Base-by-base conservation (phyloP, 257 asterid genomes). In the Plantago ovata region DNA sequence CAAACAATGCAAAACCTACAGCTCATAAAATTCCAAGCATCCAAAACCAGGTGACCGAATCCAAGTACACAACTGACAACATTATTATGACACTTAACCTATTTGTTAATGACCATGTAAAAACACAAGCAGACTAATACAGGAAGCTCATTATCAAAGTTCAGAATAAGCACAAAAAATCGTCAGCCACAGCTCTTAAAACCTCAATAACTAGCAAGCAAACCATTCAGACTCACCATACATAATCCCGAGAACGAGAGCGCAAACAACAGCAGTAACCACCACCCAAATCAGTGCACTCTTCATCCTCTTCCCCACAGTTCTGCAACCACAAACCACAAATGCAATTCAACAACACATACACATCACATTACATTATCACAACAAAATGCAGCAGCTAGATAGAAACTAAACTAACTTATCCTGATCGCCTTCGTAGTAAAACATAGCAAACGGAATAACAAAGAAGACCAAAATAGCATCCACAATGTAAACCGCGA, bases 401-500 rank as follows among this genome's bases (percentile, higher is more conserved):
- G n/a, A 18, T 0, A 3, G 9, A 61, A 3, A 20, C 19, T 33
- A 38, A 52, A 89, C 36, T 28, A 6, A 28, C 97, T 89, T 93
- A 68, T 89, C 99, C 81, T 79, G 95, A 73, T 93, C 99, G 46
- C 97, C 99, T 80, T 93, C 99, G 58, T 93, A 93, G 67, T 82
- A 93, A 66, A 93, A 93, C 96, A 93, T 93, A 49, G 99, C 95
- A 67, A 93, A 93, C 0, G 97, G 99, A 48, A 93, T 93, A 49
- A 93, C 64, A 52, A 93, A 93, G 80, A 93, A 93, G 22, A 93
- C 97, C 15, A 93, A 94, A 33, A 93, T 13, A 0, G 97, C 99
- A 48, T 93, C 95, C 49, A 82, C 73, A 49, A 89, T 89, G 72
- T 93, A 89, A 63, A 93, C 58, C 22, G 89, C 84, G 58, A 93